Evolutionary conservation across 306 rosid genomes (phyloP), one percentile per base, ranked within the genome.

Genomic region (Cucumis melo): DNA sequence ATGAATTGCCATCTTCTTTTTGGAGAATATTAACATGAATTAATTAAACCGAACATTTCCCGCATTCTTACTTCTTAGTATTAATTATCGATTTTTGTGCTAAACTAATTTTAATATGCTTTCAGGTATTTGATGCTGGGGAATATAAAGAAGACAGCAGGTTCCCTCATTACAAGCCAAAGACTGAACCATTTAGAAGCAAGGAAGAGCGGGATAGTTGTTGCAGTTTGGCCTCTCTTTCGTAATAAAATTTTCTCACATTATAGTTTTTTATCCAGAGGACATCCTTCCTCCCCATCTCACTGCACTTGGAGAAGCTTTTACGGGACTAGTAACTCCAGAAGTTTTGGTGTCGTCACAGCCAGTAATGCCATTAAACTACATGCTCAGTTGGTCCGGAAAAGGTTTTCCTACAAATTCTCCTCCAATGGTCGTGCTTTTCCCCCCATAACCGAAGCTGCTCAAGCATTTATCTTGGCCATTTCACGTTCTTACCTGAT

Each of bases 401-500:
- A 79, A 84, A 88, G 83, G 80, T 78, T 94, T 57, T 85, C 84
- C 70, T 78, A 81, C 58, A 92, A 81, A 65, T 89, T 85, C 62
- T 83, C 83, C 73, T 85, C 81, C 74, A 46, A 80, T 75, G 84
- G 86, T 44, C 41, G 23, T 75, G 61, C 81, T 60, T 78, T 94
- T 83, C 66, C 82, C 79, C 73, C 89, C 54, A 80, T 92, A 89
- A 87, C 81, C 79, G 85, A 73, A 84, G 85, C 90, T 71, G 90
- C 97, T 80, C 96, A 87, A 83, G 97, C 99, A 3, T 87, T 94
- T 83, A 89, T 89, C 86, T 83, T 91, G 88, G 92, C 96, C 64
- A 63, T 89, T 80, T 64, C 87, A 55, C 96, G 92, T 70, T 90
- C 96, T 74, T 88, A 86, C 79, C 67, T 89, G 79, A 57, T 91